These are phyloP conservation scores for Heterobasidion irregulare DNA, from an alignment of 1,284 basidiomycete species.

Conservation along the genomic window DNA sequence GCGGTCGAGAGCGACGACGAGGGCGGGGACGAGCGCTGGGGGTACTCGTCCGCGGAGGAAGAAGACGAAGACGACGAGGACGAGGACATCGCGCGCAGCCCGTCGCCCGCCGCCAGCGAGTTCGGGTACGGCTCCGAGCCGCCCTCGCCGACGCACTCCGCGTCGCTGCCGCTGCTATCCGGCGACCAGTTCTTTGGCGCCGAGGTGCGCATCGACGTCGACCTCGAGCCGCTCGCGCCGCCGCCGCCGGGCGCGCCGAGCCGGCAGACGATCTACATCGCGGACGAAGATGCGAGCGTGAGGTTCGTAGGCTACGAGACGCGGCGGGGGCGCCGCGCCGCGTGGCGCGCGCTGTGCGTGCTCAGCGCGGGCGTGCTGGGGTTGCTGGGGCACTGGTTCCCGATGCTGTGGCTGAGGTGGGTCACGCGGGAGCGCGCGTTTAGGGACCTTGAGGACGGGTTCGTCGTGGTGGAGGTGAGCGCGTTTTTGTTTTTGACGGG, in stretches of 20 bases:
- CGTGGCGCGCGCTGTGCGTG: constrained; percentile 73
- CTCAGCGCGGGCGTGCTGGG: constrained; percentile 72
- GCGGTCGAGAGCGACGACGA: constrained; percentile 45
- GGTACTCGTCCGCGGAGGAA: constrained; percentile 72
- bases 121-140: constrained; percentile 64
- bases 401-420: constrained; percentile 82
- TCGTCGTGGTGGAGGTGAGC: constrained; percentile 87
- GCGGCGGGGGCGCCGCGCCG: constrained; percentile 49
- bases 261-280: constrained; percentile 81
- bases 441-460: constrained; percentile 58
- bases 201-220: constrained; percentile 72
- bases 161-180: constrained; percentile 57
- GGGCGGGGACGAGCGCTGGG: constrained; percentile 59
- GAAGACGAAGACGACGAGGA: constrained; percentile 15
- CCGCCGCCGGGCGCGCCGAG: constrained; percentile 73
- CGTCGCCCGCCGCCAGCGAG: constrained; percentile 38
- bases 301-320: constrained; percentile 88
- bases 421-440: constrained; percentile 85
- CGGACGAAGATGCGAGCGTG: constrained; percentile 88
- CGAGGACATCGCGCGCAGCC: constrained; percentile 20
- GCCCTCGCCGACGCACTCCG: constrained; percentile 39
- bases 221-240: constrained; percentile 49
- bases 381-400: constrained; percentile 91
- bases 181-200: constrained; percentile 75
- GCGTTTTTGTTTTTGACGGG: constrained; percentile 1